phyloP scores from a whole-genome alignment of 2,329 filamentous ascomycete species.

The Diaporthe sp. region DNA sequence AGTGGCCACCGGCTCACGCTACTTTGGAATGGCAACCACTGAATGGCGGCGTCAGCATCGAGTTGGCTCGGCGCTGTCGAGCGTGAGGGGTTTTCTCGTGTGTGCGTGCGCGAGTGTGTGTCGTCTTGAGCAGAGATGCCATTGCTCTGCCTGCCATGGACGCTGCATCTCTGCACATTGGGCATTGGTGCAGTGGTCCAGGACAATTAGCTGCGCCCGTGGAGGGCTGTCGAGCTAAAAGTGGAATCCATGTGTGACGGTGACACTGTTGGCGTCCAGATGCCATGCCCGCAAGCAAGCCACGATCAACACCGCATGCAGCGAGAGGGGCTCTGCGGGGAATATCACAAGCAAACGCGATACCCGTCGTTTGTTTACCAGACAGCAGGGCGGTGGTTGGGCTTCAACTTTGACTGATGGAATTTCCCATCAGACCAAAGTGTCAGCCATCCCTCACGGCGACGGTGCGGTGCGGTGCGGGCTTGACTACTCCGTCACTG shows the following conservation, averaged over 20 bases:
- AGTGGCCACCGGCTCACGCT: constrained; percentile 21
- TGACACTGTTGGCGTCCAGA: constrained; percentile 14
- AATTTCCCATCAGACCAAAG: neutral
- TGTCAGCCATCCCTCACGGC: neutral
- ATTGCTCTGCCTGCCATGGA: neutral
- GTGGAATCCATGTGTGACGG: neutral
- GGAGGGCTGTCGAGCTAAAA: neutral
- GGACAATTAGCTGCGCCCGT: neutral
- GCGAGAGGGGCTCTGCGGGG: constrained; percentile 11
- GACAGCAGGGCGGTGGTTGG: neutral
- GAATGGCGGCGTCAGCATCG: neutral
- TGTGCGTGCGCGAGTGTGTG: neutral
- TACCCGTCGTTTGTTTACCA: neutral
- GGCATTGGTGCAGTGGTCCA: neutral
- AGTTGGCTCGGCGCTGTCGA: neutral
- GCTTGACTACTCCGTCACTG: constrained; percentile 20
- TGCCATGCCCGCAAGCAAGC: constrained; percentile 3
- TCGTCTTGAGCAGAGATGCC: neutral
- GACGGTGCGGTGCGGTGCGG: constrained; percentile 4
- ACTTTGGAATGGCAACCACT: neutral
- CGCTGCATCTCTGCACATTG: neutral
- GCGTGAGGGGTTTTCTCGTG: neutral
- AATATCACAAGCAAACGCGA: constrained; percentile 11
- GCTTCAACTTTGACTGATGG: neutral
- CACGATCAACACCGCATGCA: constrained; percentile 20